These are phyloP conservation scores for Aspergillus indologenus DNA, from an alignment of 495 filamentous ascomycete species.

Conservation along the genomic window DNA sequence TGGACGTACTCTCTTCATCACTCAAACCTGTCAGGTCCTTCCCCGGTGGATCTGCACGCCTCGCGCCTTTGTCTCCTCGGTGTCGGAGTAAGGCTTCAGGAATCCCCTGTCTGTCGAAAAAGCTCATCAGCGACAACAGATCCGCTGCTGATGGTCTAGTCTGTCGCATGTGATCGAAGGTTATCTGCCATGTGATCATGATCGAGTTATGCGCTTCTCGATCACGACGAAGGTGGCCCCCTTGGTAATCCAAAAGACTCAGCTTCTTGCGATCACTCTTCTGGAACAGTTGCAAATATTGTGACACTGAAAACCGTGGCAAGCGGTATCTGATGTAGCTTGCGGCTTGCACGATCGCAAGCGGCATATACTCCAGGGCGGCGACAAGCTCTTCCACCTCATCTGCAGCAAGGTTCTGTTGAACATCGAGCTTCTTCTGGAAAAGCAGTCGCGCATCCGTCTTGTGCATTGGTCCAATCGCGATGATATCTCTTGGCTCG, in stretches of 20 bases:
- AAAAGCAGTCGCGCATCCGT: slow-evolving; percentile 34
- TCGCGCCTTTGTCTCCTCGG: too few species aligned
- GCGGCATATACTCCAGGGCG: slow-evolving; percentile 46
- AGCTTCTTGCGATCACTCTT: slow-evolving; percentile 31
- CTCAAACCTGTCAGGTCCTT: too few species aligned
- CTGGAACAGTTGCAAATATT: slow-evolving; percentile 38
- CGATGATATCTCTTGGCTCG: slow-evolving; percentile 35
- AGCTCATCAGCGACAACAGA: slow-evolving; percentile 41
- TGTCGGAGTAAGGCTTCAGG: slow-evolving; percentile 36
- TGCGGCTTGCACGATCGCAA: slow-evolving; percentile 50
- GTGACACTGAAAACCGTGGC: slow-evolving; percentile 22
- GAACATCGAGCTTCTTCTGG: slow-evolving; percentile 42
- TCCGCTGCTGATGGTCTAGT: slow-evolving; percentile 35
- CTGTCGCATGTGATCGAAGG: slow-evolving; percentile 42
- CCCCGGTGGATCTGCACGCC: too few species aligned
- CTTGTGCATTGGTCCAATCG: slow-evolving; percentile 33
- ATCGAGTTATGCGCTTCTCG: slow-evolving; percentile 36
- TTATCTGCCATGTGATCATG: slow-evolving; percentile 45
- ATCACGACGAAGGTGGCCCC: slow-evolving; percentile 37
- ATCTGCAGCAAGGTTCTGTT: too few species aligned
- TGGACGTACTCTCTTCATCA: too few species aligned
- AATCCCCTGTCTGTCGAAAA: slow-evolving; percentile 36
- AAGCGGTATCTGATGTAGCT: slow-evolving; percentile 39
- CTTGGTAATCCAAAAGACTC: slow-evolving; percentile 37
- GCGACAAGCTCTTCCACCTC: slow-evolving; percentile 36